Percentiles rank a stretch among this genome's conserved stretches.
These are phyloP conservation scores for Petunia hybrid DNA, from an alignment of 305 asterid species.

Conservation along the genomic window DNA sequence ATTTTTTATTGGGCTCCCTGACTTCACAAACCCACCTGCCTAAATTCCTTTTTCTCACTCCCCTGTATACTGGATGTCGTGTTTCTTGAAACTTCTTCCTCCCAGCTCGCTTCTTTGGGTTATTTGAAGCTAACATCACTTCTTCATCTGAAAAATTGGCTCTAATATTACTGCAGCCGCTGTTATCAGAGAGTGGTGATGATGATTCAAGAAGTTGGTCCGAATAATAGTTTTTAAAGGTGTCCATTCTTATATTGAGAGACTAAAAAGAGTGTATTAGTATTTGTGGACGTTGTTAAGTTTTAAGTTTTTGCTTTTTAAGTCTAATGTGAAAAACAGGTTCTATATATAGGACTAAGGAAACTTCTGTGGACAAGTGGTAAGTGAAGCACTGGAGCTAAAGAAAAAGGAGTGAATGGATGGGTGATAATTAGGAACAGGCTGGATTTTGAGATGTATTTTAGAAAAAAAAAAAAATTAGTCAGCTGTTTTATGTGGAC, in stretches of 20 bases:
- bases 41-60: slow-evolving; percentile 54
- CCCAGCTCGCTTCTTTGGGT: slow-evolving; percentile 44
- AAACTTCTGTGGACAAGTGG: neutral
- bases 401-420: too few relatives aligned
- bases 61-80: slow-evolving; percentile 58
- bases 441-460: too few relatives aligned
- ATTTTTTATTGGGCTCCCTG: slow-evolving; percentile 65
- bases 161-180: neutral
- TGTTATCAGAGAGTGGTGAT: neutral
- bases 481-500: too few relatives aligned
- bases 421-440: too few relatives aligned
- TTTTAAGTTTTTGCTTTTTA: neutral
- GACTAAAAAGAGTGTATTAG: neutral
- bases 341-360: neutral
- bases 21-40: slow-evolving; percentile 78
- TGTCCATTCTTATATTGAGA: neutral
- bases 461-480: too few relatives aligned
- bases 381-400: neutral
- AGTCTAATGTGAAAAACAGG: neutral
- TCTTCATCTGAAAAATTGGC: slow-evolving; percentile 37
- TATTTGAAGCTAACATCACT: slow-evolving; percentile 38
- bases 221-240: neutral
- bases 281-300: neutral
- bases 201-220: slow-evolving; percentile 4
- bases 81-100: slow-evolving; percentile 34